Conservation (phyloP, 495 filamentous ascomycete species). For the Neurospora sp. region DNA sequence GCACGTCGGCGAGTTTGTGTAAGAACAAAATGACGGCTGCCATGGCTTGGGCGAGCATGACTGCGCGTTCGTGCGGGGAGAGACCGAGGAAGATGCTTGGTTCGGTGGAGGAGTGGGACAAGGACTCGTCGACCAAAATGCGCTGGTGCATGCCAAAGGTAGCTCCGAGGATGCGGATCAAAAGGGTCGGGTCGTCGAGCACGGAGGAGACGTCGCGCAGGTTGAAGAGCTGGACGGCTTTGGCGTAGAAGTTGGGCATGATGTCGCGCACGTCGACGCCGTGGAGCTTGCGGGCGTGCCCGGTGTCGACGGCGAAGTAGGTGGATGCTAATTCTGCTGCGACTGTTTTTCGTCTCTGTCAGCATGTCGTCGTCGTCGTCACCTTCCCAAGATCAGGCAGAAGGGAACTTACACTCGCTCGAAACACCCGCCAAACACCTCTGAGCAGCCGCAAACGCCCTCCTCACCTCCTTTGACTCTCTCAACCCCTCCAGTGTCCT, state of each 20-base stretch:
- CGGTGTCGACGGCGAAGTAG: slow-evolving; percentile 21
- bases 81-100: slow-evolving; percentile 10
- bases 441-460: slow-evolving; percentile 19
- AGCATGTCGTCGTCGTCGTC: too few relatives aligned
- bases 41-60: slow-evolving; percentile 16
- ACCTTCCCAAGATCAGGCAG: too few relatives aligned
- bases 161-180: slow-evolving; percentile 9
- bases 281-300: slow-evolving; percentile 18
- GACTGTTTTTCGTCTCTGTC: not conserved
- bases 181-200: slow-evolving; percentile 8
- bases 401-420: slow-evolving; percentile 10
- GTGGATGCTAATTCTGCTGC: slow-evolving; percentile 12
- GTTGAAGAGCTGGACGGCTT: slow-evolving; percentile 21
- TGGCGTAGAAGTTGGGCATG: slow-evolving; percentile 20
- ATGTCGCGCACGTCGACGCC: slow-evolving; percentile 22
- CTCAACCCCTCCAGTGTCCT: slow-evolving; percentile 10
- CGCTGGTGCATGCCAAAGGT: slow-evolving; percentile 11
- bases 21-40: slow-evolving; percentile 15
- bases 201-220: slow-evolving; percentile 9
- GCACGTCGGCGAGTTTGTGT: slow-evolving; percentile 18
- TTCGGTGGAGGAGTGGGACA: slow-evolving; percentile 12
- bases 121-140: slow-evolving; percentile 10
- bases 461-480: slow-evolving; percentile 9
- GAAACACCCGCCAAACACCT: slow-evolving; percentile 11
- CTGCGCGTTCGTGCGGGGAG: slow-evolving; percentile 22